Percentiles rank a stretch among this genome's conserved stretches.
Evolutionary conservation across 164 flowering plant species (phyloP).

Genomic region (grape (Vitis vinifera)): DNA sequence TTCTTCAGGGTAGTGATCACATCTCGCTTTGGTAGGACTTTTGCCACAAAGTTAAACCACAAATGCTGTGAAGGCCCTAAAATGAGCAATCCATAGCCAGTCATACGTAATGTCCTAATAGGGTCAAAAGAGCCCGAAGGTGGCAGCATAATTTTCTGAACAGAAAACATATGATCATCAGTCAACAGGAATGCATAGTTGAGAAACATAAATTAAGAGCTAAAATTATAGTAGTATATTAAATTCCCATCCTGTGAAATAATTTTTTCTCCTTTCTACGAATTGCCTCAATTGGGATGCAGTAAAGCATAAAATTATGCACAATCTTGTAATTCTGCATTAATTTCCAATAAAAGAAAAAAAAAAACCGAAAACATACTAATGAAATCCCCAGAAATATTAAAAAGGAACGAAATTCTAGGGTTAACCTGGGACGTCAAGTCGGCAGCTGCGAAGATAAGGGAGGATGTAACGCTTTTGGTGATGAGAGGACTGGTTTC

Average conservation of each 20-base stretch:
- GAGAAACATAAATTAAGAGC: neutral
- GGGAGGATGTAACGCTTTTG: conserved; percentile 38
- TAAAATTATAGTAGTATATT: too few species aligned
- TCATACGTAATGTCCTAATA: conserved; percentile 51
- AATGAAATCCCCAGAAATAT: neutral
- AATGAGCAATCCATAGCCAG: conserved; percentile 46
- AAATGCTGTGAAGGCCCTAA: conserved; percentile 58
- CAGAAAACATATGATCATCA: neutral
- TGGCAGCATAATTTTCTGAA: conserved; percentile 38
- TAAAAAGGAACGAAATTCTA: neutral
- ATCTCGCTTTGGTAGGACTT: conserved; percentile 43
- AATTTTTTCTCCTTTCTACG: too few species aligned
- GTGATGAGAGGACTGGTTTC: conserved; percentile 42
- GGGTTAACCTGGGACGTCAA: conserved; percentile 49
- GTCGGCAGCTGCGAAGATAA: conserved; percentile 50
- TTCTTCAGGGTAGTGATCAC: conserved; percentile 47
- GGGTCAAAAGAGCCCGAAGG: conserved; percentile 37
- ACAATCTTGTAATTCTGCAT: too few species aligned
- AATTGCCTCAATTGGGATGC: too few species aligned
- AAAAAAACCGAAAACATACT: neutral
- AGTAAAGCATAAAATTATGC: too few species aligned
- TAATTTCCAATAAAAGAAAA: too few species aligned
- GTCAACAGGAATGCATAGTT: neutral
- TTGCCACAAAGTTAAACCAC: conserved; percentile 54
- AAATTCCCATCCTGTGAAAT: too few species aligned